phyloP scores from a whole-genome alignment of 2,329 filamentous ascomycete genomes.

The Metarhizium rileyi region DNA sequence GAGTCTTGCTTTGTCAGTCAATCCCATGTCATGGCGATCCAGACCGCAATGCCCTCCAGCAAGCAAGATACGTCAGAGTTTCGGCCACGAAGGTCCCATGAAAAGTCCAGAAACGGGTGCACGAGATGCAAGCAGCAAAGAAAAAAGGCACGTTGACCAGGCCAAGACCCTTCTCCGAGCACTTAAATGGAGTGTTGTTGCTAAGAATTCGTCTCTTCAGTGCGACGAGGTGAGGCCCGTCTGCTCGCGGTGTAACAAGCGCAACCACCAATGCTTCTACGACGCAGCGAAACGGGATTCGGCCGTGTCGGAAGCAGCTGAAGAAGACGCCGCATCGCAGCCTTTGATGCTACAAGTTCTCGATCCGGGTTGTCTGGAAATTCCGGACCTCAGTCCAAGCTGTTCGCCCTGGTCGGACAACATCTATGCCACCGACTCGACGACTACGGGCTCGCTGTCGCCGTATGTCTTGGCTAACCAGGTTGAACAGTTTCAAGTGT shows the following conservation, averaged over 20 bases:
- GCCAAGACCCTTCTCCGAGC: background rate
- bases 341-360: background rate
- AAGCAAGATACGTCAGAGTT: background rate
- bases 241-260: slow-evolving; percentile 24
- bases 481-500: background rate
- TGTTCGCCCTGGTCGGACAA: background rate
- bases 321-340: background rate
- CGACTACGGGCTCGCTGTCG: background rate
- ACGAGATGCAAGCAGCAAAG: slow-evolving; percentile 23
- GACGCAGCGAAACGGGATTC: slow-evolving; percentile 5
- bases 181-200: background rate
- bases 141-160: slow-evolving; percentile 21
- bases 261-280: slow-evolving; percentile 20
- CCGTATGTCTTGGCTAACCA: background rate
- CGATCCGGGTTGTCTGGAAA: background rate
- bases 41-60: background rate
- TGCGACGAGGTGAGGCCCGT: slow-evolving; percentile 24
- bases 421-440: background rate
- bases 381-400: background rate
- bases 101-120: slow-evolving; percentile 25
- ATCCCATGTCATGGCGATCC: too few species aligned
- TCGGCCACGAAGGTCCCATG: slow-evolving; percentile 12
- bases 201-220: slow-evolving; percentile 12
- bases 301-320: background rate
- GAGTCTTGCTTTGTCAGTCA: background rate